A percentile compares a stretch with the other conserved stretches of the same genome.
Conservation (phyloP, 495 filamentous ascomycete species). For the Cryomyces antarcticus region DNA sequence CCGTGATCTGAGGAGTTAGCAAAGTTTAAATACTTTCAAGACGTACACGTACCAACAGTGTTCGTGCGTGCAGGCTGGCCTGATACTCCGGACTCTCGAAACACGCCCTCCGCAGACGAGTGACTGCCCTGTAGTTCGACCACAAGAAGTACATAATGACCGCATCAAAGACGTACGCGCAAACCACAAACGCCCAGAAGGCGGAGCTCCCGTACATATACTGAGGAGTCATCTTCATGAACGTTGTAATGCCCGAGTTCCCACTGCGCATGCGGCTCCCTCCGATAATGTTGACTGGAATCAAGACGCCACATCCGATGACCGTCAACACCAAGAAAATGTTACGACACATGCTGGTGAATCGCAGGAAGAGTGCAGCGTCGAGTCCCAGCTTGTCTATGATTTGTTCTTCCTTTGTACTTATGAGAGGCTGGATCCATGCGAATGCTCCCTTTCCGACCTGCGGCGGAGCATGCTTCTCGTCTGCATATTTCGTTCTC, state of each 20-base stretch:
- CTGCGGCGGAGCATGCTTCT: constrained; percentile 80
- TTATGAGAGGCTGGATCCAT: constrained; percentile 62
- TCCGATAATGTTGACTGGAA: constrained; percentile 57
- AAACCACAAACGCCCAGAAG: constrained; percentile 66
- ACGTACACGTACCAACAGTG: constrained; percentile 46
- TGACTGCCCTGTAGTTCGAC: constrained; percentile 66
- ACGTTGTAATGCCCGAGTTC: constrained; percentile 14
- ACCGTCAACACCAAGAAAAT: constrained; percentile 58
- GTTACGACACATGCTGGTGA: constrained; percentile 79
- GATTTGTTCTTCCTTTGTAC: constrained; percentile 52
- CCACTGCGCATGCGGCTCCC: constrained; percentile 14
- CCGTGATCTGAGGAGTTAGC: constrained; percentile 40
- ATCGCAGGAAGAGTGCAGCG: constrained; percentile 73
- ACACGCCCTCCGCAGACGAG: constrained; percentile 50
- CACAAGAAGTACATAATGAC: constrained; percentile 67
- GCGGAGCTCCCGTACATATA: constrained; percentile 30
- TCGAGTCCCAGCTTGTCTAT: constrained; percentile 71
- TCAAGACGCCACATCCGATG: constrained; percentile 57
- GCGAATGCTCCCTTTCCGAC: constrained; percentile 70
- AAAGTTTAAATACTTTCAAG: constrained; percentile 2
- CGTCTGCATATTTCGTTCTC: constrained; percentile 79
- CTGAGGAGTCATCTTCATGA: constrained; percentile 34
- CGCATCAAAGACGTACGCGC: constrained; percentile 59
- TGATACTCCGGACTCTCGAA: constrained; percentile 82
- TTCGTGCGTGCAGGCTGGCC: constrained; percentile 69